Conservation (phyloP, 2,329 filamentous ascomycete genomes). For the Trichoderma brevicompactum region DNA sequence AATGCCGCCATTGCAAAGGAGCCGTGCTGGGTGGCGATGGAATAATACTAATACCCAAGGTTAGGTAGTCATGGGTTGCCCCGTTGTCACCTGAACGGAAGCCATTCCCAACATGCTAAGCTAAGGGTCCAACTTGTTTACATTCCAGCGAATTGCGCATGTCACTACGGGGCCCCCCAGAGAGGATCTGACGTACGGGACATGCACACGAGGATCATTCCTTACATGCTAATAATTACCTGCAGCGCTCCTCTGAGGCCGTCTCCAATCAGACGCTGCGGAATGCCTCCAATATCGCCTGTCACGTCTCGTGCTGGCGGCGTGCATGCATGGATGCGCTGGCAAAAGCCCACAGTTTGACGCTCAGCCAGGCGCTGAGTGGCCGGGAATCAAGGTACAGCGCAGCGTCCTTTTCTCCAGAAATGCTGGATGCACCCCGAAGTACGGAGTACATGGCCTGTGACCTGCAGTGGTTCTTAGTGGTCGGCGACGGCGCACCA, state of each 20-base stretch:
- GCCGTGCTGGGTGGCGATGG: too few species aligned
- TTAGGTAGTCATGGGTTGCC: constrained; percentile 6
- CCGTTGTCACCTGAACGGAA: not conserved
- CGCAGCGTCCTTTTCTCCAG: not conserved
- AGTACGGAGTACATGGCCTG: constrained; percentile 1
- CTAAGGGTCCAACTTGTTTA: not conserved
- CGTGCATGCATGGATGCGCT: constrained; percentile 24
- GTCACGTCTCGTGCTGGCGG: constrained; percentile 8
- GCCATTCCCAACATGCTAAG: not conserved
- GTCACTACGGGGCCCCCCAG: not conserved
- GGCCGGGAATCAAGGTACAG: not conserved
- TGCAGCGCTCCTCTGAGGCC: not conserved
- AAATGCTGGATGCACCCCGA: not conserved
- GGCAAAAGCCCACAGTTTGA: constrained; percentile 9
- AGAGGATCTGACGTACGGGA: not conserved
- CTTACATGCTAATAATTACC: constrained; percentile 19
- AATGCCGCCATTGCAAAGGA: too few species aligned
- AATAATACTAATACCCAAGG: too few species aligned
- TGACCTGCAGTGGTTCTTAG: constrained; percentile 19
- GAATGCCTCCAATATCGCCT: not conserved
- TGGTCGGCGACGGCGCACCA: constrained; percentile 4
- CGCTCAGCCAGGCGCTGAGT: not conserved
- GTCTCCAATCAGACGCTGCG: constrained; percentile 10
- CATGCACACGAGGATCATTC: constrained; percentile 18
- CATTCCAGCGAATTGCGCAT: not conserved